phyloP scores from a whole-genome alignment of 805 yeast species.

The Ogataea trehaloabstinens region DNA sequence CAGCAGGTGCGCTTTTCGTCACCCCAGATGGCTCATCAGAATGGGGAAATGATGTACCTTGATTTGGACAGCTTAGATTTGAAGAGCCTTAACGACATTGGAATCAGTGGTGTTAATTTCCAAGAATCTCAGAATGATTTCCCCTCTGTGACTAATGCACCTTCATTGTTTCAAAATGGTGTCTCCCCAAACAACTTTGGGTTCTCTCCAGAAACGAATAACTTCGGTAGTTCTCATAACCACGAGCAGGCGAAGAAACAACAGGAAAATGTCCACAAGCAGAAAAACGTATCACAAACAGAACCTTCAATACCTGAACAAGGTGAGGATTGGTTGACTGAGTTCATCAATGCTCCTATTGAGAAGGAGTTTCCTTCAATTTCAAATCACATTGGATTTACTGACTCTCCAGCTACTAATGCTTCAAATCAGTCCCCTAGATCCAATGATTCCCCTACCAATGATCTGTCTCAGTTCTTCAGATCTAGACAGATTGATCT shows the following conservation, averaged over 20 bases:
- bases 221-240: constrained; percentile 7
- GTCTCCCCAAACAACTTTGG: constrained; percentile 8
- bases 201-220: constrained; percentile 11
- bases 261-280: constrained; percentile 7
- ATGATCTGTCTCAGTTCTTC: constrained; percentile 59
- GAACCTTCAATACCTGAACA: constrained; percentile 11
- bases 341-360: constrained; percentile 65
- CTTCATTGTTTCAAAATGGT: constrained; percentile 12
- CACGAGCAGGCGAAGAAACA: constrained; percentile 7
- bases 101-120: constrained; percentile 22
- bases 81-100: constrained; percentile 23
- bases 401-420: constrained; percentile 35
- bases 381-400: constrained; percentile 60
- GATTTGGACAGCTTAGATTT: constrained; percentile 31
- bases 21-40: constrained; percentile 52
- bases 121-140: constrained; percentile 3
- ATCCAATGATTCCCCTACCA: constrained; percentile 29
- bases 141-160: constrained; percentile 3
- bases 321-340: constrained; percentile 62
- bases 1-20: constrained; percentile 78
- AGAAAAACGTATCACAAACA: constrained; percentile 4
- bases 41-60: constrained; percentile 32
- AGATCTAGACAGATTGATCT: constrained; percentile 66
- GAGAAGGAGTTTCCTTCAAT: constrained; percentile 54
- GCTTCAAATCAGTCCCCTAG: constrained; percentile 32